phyloP scores from a whole-genome alignment of 768 basidiomycete genomes.

The Lanmaoa rubissima region DNA sequence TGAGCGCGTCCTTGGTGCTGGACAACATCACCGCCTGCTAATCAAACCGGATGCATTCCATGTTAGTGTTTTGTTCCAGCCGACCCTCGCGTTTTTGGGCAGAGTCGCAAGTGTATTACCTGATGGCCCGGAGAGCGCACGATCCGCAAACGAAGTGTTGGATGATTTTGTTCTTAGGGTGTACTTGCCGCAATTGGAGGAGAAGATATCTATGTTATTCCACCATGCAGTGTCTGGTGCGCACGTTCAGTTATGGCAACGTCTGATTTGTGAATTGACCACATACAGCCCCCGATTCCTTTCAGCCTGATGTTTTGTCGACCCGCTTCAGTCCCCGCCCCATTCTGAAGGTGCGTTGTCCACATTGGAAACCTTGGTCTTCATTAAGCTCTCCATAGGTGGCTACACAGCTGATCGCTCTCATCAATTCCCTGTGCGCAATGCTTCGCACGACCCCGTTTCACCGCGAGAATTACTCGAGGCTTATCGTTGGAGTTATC shows the following conservation, averaged over 20 bases:
- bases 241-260: conserved; percentile 9
- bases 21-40: conserved; percentile 81
- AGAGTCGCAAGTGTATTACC: conserved; percentile 72
- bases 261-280: conserved; percentile 1
- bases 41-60: conserved; percentile 93
- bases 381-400: conserved; percentile 49
- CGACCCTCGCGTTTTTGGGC: conserved; percentile 82
- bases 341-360: conserved; percentile 63
- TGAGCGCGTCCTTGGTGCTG: conserved; percentile 68
- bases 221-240: conserved; percentile 80
- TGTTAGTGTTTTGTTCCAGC: conserved; percentile 91
- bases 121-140: conserved; percentile 61
- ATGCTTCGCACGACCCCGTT: conserved; percentile 93
- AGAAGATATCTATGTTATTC: conserved; percentile 85
- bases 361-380: not conserved
- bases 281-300: conserved; percentile 73
- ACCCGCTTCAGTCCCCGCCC: conserved; percentile 65
- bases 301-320: conserved; percentile 76
- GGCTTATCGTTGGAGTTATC: conserved; percentile 90
- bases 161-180: conserved; percentile 93
- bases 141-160: conserved; percentile 68
- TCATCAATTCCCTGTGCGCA: conserved; percentile 87
- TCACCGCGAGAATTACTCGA: conserved; percentile 90
- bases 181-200: conserved; percentile 93
- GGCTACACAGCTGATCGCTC: conserved; percentile 77